Base-by-base conservation (phyloP, 163 green algal genomes). In the Picocystis sp. region DNA sequence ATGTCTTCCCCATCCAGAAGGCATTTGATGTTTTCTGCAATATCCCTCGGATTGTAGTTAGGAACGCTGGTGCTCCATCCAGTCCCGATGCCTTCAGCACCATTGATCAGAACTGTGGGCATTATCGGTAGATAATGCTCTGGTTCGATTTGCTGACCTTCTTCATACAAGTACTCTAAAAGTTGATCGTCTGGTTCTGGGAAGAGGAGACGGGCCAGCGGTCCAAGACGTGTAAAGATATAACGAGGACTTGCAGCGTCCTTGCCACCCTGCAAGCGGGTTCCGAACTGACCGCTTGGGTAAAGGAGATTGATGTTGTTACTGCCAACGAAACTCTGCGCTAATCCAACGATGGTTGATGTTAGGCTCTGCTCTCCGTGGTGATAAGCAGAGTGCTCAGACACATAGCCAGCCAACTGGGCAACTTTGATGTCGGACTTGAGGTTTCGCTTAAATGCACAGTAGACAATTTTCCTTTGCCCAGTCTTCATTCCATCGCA, bases 301-400 rank as follows among this genome's bases (percentile, higher is more conserved):
- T 83, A 73, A 41, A 99, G 79, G 61, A 94, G 72, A 74, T 97
- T 96, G 70, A 99, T 72, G 77, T 99, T 99, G 79, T 99, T 98
- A 72, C 60, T 81, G 47, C 91, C 91, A 51, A 95, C 82, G 67
- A 93, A 98, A 70, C 96, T 77, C 71, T 99, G 89, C 14, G 91
- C 91, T 47, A 99, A 66, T 57, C 81, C 80, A 12, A 98, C 72
- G 56, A 99, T 97, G 55, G 91, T 94, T 43, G 50, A 60, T 45
- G 73, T 58, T 61, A 99, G 65, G 49, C 67, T 86, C 6, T 71
- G 54, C 70, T 99, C 91, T 54, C 90, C 91, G 65, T 99, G 91
- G 67, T 99, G 91, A 72, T 99, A 99, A n/a, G 88, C 90, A 9
- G 79, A 84, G 64, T 97, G 81, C 72, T 96, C 87, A 3, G 80